Evolutionary conservation across 495 filamentous ascomycete genomes (phyloP).

Genomic region (Penicillium daleae): DNA sequence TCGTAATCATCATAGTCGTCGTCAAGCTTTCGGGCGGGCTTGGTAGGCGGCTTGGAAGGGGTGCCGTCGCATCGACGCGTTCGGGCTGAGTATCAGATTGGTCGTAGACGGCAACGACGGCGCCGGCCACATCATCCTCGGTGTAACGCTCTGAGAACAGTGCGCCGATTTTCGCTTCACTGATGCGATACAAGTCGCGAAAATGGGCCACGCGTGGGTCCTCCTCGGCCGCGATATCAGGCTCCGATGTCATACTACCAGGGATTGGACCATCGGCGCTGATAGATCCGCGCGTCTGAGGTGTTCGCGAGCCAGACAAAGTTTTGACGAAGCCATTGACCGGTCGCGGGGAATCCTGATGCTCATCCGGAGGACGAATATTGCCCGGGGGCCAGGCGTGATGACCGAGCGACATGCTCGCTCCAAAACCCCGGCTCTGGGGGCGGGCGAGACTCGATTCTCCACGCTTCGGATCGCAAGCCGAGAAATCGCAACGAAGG

Average conservation of each 20-base stretch:
- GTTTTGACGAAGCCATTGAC: conserved; percentile 53
- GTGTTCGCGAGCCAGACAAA: conserved; percentile 51
- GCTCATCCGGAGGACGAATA: conserved; percentile 51
- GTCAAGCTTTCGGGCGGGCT: conserved; percentile 71
- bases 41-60: conserved; percentile 54
- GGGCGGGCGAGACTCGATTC: conserved; percentile 53
- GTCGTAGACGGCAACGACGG: conserved; percentile 35
- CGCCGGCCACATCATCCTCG: conserved; percentile 33
- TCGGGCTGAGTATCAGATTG: conserved; percentile 34
- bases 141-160: conserved; percentile 58
- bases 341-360: conserved; percentile 46
- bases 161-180: conserved; percentile 62
- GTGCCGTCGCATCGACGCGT: conserved; percentile 47
- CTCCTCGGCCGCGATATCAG: conserved; percentile 60
- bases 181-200: conserved; percentile 59
- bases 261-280: conserved; percentile 52
- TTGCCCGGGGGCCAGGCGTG: conserved; percentile 55
- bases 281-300: conserved; percentile 53
- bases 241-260: conserved; percentile 52
- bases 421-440: conserved; percentile 54
- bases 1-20: conserved; percentile 84
- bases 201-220: conserved; percentile 66
- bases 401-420: conserved; percentile 58
- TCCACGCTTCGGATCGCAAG: conserved; percentile 49
- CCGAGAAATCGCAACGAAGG: conserved; percentile 35